phyloP scores from a whole-genome alignment of 2,329 filamentous ascomycete genomes.

The Setomelanomma holmii region DNA sequence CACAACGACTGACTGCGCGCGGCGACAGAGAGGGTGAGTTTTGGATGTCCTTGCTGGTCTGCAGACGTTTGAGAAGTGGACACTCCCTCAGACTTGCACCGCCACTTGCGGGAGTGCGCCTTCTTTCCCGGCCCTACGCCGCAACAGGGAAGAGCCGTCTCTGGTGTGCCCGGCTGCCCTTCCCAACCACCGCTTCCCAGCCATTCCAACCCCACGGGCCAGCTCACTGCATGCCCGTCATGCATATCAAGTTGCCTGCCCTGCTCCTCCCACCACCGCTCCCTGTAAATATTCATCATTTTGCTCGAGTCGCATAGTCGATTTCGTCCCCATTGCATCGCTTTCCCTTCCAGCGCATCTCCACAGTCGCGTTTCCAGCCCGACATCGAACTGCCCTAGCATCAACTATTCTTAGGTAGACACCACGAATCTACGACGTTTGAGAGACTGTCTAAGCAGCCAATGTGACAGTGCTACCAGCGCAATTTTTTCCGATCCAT shows the following conservation, averaged over 20 bases:
- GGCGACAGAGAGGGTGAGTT: background rate
- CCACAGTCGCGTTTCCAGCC: conserved; percentile 9
- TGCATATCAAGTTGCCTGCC: conserved; percentile 18
- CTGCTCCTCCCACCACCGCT: conserved; percentile 13
- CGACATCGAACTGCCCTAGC: conserved; percentile 12
- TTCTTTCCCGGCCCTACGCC: background rate
- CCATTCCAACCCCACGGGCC: conserved; percentile 14
- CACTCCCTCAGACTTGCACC: background rate
- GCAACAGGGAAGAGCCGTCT: background rate
- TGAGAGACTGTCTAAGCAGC: conserved; percentile 18
- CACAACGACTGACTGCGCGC: background rate
- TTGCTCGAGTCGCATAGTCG: conserved; percentile 7
- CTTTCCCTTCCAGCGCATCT: conserved; percentile 3
- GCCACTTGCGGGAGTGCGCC: background rate
- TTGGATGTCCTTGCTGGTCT: too few relatives aligned
- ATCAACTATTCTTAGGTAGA: conserved; percentile 28
- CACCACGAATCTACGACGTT: conserved; percentile 22
- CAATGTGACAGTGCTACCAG: conserved; percentile 28
- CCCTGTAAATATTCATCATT: conserved; percentile 29
- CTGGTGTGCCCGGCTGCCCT: too few relatives aligned
- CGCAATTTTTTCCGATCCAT: conserved; percentile 14
- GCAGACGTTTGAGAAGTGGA: background rate
- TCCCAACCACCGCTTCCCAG: conserved; percentile 12
- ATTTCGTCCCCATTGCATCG: background rate
- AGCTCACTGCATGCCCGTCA: conserved; percentile 25